phyloP scores from a whole-genome alignment of 208 protist species.

The Leishmania tarentolae region DNA sequence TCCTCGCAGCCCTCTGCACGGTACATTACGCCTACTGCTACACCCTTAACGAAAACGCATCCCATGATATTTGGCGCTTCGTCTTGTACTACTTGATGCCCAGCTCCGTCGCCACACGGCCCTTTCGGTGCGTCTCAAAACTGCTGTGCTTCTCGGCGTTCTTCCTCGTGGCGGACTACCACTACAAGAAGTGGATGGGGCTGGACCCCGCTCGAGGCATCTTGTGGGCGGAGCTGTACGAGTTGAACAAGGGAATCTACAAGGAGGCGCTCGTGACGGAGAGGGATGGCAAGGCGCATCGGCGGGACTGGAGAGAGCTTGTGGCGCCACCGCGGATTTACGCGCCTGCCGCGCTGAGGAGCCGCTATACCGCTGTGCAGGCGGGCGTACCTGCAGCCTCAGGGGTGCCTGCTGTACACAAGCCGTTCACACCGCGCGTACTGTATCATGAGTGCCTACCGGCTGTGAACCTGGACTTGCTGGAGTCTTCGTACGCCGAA shows the following conservation, averaged over 20 bases:
- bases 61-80: conserved; percentile 1
- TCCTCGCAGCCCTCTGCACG: conserved; percentile 60
- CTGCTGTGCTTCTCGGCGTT: conserved; percentile 38
- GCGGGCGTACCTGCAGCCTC: too few relatives aligned
- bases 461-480: conserved; percentile 8
- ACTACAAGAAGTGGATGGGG: conserved; percentile 60
- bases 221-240: conserved; percentile 66
- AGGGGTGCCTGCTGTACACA: neutral
- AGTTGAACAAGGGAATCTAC: conserved; percentile 31
- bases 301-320: conserved; percentile 27
- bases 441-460: conserved; percentile 30
- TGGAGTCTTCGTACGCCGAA: conserved; percentile 22
- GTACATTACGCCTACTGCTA: conserved; percentile 71
- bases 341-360: neutral
- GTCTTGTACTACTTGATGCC: conserved; percentile 18
- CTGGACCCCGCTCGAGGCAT: conserved; percentile 73
- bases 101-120: conserved; percentile 14
- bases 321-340: conserved; percentile 32
- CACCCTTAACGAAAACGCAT: conserved; percentile 27
- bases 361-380: neutral
- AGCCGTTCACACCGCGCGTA: neutral
- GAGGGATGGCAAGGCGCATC: neutral
- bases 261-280: conserved; percentile 4
- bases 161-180: conserved; percentile 67
- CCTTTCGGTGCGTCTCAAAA: conserved; percentile 31